Base-by-base conservation (phyloP, 768 basidiomycete species). In the Lepiota venenata region DNA sequence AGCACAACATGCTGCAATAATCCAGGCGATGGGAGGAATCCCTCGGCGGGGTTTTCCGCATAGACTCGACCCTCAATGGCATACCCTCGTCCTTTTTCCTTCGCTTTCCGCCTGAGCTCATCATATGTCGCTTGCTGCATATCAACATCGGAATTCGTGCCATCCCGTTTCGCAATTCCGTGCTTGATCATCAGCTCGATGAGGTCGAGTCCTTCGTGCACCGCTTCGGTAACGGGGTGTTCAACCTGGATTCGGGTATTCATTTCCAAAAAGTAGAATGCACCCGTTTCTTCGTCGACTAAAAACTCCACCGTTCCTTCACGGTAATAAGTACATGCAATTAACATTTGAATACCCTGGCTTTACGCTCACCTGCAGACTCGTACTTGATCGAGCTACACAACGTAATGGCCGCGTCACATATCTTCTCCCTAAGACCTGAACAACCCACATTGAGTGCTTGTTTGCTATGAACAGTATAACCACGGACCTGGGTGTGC, bases 191-290 rank as follows among this genome's bases (percentile, higher is more conserved):
- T 87, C 42, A 88, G 66, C 50, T 78, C 74, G 12, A 88, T 80
- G 11, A 88, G 69, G 58, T 88, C 86, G 37, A 87, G 72, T 4
- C 76, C 74, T 7, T 77, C 73, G 59, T 82, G 72, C 6, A 75
- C 68, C 16, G 69, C 71, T 64, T 87, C 85, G 0, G 85, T 87
- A 29, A 88, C 73, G 1, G 82, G 74, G 56, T 89, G 86, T 65
- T 88, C 86, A 15, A 88, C 84, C 74, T 85, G 83, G 42, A 86
- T 77, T 8, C 85, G 74, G 0, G 83, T 83, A 57, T 89, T 88
- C 80, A 88, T 82, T 64, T 89, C 86, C 11, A 89, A 71, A 56
- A 88, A 89, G 69, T 74, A 87, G 67, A 84, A 86, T 1, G 71
- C 60, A 0, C 72, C 76, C 0, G 78, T 79, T 0, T 67, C 51